Base-by-base conservation (phyloP, 371 early-diverging fungal species). In the Smittium mucronatum region DNA sequence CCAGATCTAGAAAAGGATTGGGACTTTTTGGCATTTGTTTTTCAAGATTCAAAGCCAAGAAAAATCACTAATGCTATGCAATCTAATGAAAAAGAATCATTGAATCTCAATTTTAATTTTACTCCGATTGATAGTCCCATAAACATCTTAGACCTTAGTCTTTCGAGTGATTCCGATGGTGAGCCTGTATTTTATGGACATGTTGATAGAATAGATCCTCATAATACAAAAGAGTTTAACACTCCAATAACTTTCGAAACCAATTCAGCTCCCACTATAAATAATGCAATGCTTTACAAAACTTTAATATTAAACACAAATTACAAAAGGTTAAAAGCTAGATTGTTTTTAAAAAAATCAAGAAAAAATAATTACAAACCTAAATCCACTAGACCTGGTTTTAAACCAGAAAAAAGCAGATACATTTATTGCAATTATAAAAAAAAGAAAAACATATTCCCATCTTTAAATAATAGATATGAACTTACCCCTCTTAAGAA, bases 21-120 rank as follows among this genome's bases (percentile, higher is more conserved):
- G 79, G 72, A 64, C 63, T 69, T 78, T 36, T 57, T 78, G 36
- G 68, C 72, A 1, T 70, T 69, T 8, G 63, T 74, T 17, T 79
- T 78, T 72, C 72, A 74, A 32, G 70, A 78, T 29, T 58, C 70
- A n/a, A n/a, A n/a, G n/a, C n/a, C n/a, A n/a, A n/a, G n/a, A n/a
- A n/a, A n/a, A n/a, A n/a, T n/a, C n/a, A n/a, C n/a, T n/a, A n/a
- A n/a, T n/a, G n/a, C n/a, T n/a, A n/a, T n/a, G n/a, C n/a, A n/a
- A n/a, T n/a, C n/a, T n/a, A n/a, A n/a, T n/a, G n/a, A n/a, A 47
- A 47, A 21, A 21, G 21, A 47, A 47, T 5, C 47, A 11, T 11
- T 47, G 47, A 47, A 47, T 47, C 47, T 47, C 47, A 47, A 11
- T 47, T 21, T n/a, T n/a, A n/a, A n/a, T n/a, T n/a, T n/a, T 17